Evolutionary conservation across 2,329 filamentous ascomycete genomes (phyloP), one percentile per base, ranked within the genome.

Genomic region (Alternaria brassicicola): DNA sequence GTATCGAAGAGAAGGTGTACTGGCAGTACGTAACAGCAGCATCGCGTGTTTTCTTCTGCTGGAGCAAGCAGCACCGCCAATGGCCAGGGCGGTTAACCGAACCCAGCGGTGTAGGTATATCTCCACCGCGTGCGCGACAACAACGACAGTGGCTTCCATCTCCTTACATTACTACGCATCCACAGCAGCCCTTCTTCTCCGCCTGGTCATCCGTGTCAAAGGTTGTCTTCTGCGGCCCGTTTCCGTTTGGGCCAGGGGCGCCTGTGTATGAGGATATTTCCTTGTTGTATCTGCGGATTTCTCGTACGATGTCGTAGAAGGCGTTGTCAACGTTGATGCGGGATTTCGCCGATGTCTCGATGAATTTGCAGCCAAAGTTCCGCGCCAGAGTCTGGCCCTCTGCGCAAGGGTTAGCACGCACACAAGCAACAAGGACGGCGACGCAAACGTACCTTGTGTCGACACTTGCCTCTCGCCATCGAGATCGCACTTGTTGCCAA

Each of bases 401-500:
- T 97, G 80, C 31, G 28, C 33, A 41, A 33, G 48, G 41, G 61
- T 75, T 65, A 75, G 73, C 52, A 72, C 52, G 9, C 13, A 6
- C 17, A 38, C 17, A 15, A 4, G 9, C 17, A 38, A 59, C 46
- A 19, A 36, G 26, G 23, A 19, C 39, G 46, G 57, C 19, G 47
- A 54, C 51, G 39, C 59, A 50, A 63, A 81, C 88, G 65, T 85
- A 97, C 94, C 94, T 87, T 96, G 89, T 82, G 90, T 89, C 65
- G 92, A 90, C 59, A 99, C 95, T 73, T 94, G 91, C 75, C 95
- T 88, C 81, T 99, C 94, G 70, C 85, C 84, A 75, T 97, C 94
- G 78, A 99, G 83, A 92, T 99, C 95, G 82, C 94, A 97, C 86
- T 99, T 99, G 87, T 99, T 99, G 71, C 93, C 95, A 39, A 98